Percentiles rank a stretch among this genome's conserved stretches.
Evolutionary conservation across 495 filamentous ascomycete species (phyloP).

Genomic region (Penicillium angulare): DNA sequence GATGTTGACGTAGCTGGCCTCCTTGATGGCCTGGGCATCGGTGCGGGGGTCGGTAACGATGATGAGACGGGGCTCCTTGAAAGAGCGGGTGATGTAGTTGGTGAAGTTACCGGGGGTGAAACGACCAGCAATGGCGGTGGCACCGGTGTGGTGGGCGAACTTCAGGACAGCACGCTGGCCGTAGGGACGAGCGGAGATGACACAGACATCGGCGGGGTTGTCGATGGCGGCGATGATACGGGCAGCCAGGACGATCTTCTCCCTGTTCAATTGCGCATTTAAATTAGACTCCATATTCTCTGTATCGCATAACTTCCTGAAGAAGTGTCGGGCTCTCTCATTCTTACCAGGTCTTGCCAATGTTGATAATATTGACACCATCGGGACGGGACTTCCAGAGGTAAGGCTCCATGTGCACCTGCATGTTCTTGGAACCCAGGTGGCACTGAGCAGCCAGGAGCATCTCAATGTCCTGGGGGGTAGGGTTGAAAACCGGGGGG

Average conservation of each 20-base stretch:
- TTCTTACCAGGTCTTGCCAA: constrained; percentile 98
- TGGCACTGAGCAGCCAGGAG: constrained; percentile 94
- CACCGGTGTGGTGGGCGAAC: constrained; percentile 96
- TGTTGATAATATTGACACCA: constrained; percentile 97
- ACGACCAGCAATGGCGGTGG: constrained; percentile 95
- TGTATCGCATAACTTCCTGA: neutral
- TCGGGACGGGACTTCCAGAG: constrained; percentile 98
- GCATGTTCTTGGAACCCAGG: constrained; percentile 97
- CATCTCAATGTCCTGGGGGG: constrained; percentile 94
- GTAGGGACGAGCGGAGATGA: constrained; percentile 98
- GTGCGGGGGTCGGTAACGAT: constrained; percentile 99
- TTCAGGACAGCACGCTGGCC: constrained; percentile 99
- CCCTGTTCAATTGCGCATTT: constrained; percentile 57
- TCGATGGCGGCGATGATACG: constrained; percentile 98
- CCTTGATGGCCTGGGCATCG: constrained; percentile 99
- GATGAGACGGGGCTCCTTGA: constrained; percentile 99
- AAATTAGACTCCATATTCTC: constrained; percentile 21
- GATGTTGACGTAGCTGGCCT: constrained; percentile 99
- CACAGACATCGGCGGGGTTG: constrained; percentile 98
- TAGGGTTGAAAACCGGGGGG: constrained; percentile 84
- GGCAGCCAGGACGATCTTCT: constrained; percentile 98
- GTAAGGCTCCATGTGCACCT: constrained; percentile 99
- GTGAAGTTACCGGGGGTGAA: constrained; percentile 99
- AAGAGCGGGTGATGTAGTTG: constrained; percentile 99
- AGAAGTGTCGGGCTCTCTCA: neutral